Evolutionary conservation across 2,329 filamentous ascomycete species (phyloP).

Genomic region (Botryotinia globosa): DNA sequence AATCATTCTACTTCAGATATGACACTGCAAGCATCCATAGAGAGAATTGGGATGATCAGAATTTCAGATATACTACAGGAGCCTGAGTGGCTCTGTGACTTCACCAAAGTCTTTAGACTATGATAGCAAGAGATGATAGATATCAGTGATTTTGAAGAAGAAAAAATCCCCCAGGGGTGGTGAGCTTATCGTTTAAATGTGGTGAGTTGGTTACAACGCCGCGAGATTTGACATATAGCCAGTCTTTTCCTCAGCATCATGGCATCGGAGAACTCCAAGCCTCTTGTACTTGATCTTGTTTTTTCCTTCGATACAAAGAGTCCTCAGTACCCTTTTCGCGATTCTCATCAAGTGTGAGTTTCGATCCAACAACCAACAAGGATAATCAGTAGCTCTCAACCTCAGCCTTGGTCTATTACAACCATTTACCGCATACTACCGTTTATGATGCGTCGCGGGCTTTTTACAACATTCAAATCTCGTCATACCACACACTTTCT

Average conservation of each 20-base stretch:
- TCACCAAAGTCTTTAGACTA: background rate
- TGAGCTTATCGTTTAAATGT: background rate
- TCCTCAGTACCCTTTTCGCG: background rate
- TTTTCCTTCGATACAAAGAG: background rate
- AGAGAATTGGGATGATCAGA: background rate
- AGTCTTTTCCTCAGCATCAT: background rate
- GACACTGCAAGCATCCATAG: background rate
- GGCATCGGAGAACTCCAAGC: fast-evolving
- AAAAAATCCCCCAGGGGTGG: no score
- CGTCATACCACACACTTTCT: background rate
- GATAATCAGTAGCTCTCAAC: background rate
- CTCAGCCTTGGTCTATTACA: background rate
- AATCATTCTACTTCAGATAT: background rate
- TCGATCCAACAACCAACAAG: background rate
- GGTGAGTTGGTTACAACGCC: background rate
- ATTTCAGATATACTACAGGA: background rate
- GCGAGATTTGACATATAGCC: background rate
- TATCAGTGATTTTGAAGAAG: no score
- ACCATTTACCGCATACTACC: background rate
- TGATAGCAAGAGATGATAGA: background rate
- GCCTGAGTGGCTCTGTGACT: background rate
- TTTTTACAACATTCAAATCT: background rate
- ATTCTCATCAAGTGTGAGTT: background rate
- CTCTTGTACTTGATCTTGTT: background rate
- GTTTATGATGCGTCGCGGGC: background rate